Evolutionary conservation across 805 yeast genomes (phyloP).

Genomic region (Monosporozyma servazzii): DNA sequence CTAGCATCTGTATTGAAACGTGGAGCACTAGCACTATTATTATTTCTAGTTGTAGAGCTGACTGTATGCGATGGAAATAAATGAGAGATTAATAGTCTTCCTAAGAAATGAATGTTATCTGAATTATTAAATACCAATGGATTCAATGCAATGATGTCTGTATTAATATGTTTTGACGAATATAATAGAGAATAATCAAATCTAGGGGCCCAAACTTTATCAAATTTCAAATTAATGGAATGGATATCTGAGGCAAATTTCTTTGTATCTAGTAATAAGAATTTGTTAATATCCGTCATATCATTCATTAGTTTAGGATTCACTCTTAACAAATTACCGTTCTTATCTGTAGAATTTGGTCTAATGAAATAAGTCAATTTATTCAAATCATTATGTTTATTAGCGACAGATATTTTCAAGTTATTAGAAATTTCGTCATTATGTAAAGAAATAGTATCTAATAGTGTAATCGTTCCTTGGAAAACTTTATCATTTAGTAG

Average conservation of each 20-base stretch:
- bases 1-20: slow-evolving; percentile 5
- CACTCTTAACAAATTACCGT: background rate
- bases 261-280: slow-evolving; percentile 46
- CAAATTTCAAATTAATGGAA: slow-evolving; percentile 56
- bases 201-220: slow-evolving; percentile 67
- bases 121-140: slow-evolving; percentile 70
- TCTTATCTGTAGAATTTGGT: slow-evolving; percentile 1
- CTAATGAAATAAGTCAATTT: slow-evolving; percentile 5
- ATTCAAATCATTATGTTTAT: slow-evolving; percentile 40
- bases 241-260: slow-evolving; percentile 57
- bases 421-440: slow-evolving; percentile 42
- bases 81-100: slow-evolving; percentile 61
- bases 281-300: slow-evolving; percentile 33
- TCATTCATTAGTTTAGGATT: slow-evolving; percentile 8
- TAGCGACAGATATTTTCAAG: slow-evolving; percentile 44
- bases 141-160: slow-evolving; percentile 38
- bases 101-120: slow-evolving; percentile 65
- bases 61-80: slow-evolving; percentile 35
- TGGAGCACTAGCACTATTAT: background rate
- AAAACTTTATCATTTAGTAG: slow-evolving; percentile 54
- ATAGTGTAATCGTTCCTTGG: slow-evolving; percentile 45
- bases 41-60: background rate
- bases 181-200: slow-evolving; percentile 68
- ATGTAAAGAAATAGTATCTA: slow-evolving; percentile 39
- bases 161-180: slow-evolving; percentile 32